Base-by-base conservation (phyloP, 2,329 filamentous ascomycete species). In the Venturiaceae sp. region DNA sequence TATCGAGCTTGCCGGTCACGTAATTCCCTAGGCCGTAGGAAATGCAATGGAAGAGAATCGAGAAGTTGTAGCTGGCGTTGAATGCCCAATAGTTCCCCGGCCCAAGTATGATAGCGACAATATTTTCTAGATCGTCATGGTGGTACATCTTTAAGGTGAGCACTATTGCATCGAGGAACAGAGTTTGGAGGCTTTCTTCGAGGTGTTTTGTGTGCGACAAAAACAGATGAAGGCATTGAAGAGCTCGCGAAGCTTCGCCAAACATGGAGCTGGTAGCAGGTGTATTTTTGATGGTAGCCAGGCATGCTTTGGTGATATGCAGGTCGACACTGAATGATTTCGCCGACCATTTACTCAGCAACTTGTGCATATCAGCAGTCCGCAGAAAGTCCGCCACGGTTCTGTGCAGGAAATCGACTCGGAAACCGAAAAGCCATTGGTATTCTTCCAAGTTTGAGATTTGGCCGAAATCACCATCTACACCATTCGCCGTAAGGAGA, bases 371-470 rank as follows among this genome's bases (percentile, higher is more conserved):
- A 9, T 50, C 11, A 50, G 44, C 44, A 9, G 44, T 50, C 21
- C 21, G 55, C 44, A 59, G 28, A 34, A 56, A 59, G 19, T 59
- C 57, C 26, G 28, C n/a, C 6, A 59, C 57, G 32, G 57, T 59
- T 34, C 57, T 23, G 28, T 59, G 57, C 13, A 59, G 36, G 34
- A 55, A 59, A n/a, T 55, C 50, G 19, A 59, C 50, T 55, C 47
- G 23, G 34, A 32, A 50, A 23, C 23, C 44, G 21, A 13, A 50
- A 9, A 50, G 21, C 44, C 44, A 50, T 16, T 50, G 9, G 9
- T 50, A 19, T 19, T 50, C 44, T 9, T 50, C 21, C 9, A 50
- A 19, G 11, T 11, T 11, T 16, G 14, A 11, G 11, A 23, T 11
- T 16, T 9, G 44, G 21, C 9, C 9, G 9, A 11, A 19, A 16